Base-by-base conservation (phyloP, 2,329 filamentous ascomycete genomes). In the Waltergamsia citrina region DNA sequence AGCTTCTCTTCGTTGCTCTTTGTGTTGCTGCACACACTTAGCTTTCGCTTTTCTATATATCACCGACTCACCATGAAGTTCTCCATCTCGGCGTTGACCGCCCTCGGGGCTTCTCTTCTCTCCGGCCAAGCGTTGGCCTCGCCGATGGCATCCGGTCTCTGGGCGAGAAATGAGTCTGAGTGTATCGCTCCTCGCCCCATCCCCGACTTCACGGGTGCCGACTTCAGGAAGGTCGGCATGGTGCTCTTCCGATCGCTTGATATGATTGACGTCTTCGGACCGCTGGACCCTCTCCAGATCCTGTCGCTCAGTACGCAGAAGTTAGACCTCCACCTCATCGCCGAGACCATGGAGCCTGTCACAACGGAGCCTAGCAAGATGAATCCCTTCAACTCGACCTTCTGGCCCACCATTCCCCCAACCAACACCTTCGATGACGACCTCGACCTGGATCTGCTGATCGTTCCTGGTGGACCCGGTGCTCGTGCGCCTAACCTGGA, bases 391-490 rank as follows among this genome's bases (percentile, higher is more conserved):
- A 54, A 54, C 43, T 54, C 52, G 26, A 49, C 46, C 38, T 60
- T 63, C 40, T 56, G 49, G 32, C 52, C 61, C 12, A 35, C 37
- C 16, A 37, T 66, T 11, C 38, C 51, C 14, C 58, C 65, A 15
- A 68, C 64, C 3, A 55, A 60, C 46, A 81, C 75, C 1, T 77
- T 77, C 44, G 59, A 54, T 28, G 52, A 60, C 5, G 59, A 65
- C 3, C 67, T 69, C 3, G 60, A 65, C 3, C 67, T 68, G 1
- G 59, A 61, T n/a, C 70, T 82, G 5, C 60, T 85, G 16, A 52
- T 85, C 14, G 53, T 85, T 7, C 80, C 80, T 0, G 79, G 81
- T 3, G 78, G 79, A 0, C 36, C 42, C 37, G 61, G 51, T 4
- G 34, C 47, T 27, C 40, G 39, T 2, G 41, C 57, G 1, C 53